Evolutionary conservation across 768 basidiomycete genomes (phyloP).

Genomic region (Leccinum disarticulatum): DNA sequence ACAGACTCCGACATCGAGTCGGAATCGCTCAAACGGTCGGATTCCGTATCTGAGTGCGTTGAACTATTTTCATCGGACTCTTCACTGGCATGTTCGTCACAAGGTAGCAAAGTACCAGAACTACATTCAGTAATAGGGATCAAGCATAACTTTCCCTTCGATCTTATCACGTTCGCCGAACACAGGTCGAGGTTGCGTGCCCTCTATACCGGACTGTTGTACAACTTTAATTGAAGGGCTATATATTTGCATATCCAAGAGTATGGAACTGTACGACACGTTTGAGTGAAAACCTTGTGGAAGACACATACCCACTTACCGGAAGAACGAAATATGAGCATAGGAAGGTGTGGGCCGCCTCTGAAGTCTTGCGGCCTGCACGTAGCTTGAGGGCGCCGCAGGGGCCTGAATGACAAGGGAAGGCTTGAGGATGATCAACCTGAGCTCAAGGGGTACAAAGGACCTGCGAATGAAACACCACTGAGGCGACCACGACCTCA

Average conservation of each 20-base stretch:
- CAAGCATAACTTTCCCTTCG: conserved; percentile 58
- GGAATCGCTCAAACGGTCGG: too few relatives aligned
- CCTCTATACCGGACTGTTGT: conserved; percentile 26
- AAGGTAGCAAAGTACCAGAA: too few relatives aligned
- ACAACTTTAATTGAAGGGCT: conserved; percentile 61
- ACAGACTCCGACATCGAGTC: too few relatives aligned
- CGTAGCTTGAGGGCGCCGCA: conserved; percentile 34
- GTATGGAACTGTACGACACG: conserved; percentile 41
- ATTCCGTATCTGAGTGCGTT: too few relatives aligned
- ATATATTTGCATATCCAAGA: conserved; percentile 60
- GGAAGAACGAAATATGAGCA: conserved; percentile 50
- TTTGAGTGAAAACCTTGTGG: conserved; percentile 6
- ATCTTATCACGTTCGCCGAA: conserved; percentile 63
- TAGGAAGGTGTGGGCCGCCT: conserved; percentile 24
- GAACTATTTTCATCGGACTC: too few relatives aligned
- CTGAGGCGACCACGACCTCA: not conserved
- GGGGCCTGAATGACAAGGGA: conserved; percentile 16
- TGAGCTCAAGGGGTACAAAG: conserved; percentile 1
- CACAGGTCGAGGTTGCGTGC: conserved; percentile 41
- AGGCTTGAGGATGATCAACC: conserved; percentile 23
- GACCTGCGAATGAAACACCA: not conserved
- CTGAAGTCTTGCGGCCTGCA: conserved; percentile 27
- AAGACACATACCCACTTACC: conserved; percentile 34
- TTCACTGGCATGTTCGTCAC: too few relatives aligned
- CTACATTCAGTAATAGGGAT: too few relatives aligned